Evolutionary conservation across 1,284 basidiomycete species (phyloP).

Genomic region (Ganoderma leucocontextum): DNA sequence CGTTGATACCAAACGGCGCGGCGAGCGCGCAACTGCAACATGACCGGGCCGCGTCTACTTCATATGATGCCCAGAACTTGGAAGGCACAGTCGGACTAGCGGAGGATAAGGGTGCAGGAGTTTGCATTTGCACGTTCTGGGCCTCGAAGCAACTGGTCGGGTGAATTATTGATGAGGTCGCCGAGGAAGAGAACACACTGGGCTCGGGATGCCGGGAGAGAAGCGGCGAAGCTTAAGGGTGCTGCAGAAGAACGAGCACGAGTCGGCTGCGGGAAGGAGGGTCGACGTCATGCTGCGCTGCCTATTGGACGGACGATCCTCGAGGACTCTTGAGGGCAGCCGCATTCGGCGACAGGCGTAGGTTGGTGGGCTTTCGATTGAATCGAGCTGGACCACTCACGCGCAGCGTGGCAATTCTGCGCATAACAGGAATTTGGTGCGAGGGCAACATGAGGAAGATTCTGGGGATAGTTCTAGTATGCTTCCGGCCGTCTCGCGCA

Average conservation of each 20-base stretch:
- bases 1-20: slow-evolving; percentile 3
- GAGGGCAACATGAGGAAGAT: not conserved
- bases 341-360: not conserved
- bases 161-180: not conserved
- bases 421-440: too few species aligned
- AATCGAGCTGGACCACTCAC: not conserved
- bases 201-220: not conserved
- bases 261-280: not conserved
- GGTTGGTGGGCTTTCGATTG: not conserved
- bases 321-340: not conserved
- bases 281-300: slow-evolving; percentile 16
- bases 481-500: not conserved
- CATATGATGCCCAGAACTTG: not conserved
- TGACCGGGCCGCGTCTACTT: not conserved
- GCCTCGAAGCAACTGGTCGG: not conserved
- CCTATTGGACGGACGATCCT: slow-evolving; percentile 1
- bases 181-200: not conserved
- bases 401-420: not conserved
- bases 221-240: not conserved
- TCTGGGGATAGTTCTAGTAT: not conserved
- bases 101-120: not conserved
- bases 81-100: not conserved
- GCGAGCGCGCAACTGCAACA: not conserved
- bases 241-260: slow-evolving; percentile 2
- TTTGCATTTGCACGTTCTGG: not conserved